Conservation (phyloP, 305 asterid species). For the Salvia sclarea region DNA sequence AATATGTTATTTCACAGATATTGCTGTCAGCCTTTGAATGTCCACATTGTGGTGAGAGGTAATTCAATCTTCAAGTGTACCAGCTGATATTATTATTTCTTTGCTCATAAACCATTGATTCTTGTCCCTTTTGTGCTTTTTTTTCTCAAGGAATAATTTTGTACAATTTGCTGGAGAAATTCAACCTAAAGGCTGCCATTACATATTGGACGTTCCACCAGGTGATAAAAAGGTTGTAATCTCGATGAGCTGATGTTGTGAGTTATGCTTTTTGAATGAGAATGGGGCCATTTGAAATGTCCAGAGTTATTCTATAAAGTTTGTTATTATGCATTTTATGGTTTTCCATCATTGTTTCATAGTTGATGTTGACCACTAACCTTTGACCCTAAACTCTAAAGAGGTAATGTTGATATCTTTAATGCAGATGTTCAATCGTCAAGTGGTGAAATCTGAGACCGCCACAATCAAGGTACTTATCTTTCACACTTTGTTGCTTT, state of each 20-base stretch:
- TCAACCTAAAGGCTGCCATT: constrained; percentile 85
- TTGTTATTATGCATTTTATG: background rate
- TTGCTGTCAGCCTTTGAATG: constrained; percentile 94
- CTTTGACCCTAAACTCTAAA: constrained; percentile 11
- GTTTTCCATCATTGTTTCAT: background rate
- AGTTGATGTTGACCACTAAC: background rate
- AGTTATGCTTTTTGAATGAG: constrained; percentile 16
- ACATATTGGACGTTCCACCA: constrained; percentile 55
- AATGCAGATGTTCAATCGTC: constrained; percentile 85
- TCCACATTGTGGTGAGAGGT: constrained; percentile 97
- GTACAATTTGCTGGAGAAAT: constrained; percentile 97
- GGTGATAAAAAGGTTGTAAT: constrained; percentile 82
- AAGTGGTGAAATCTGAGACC: constrained; percentile 90
- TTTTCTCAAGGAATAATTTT: constrained; percentile 74
- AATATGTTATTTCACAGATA: constrained; percentile 52
- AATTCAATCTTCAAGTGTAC: constrained; percentile 23
- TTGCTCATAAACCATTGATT: background rate
- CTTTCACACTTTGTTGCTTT: constrained; percentile 8
- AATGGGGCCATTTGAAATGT: background rate
- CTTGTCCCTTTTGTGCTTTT: constrained; percentile 30
- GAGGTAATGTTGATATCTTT: constrained; percentile 24
- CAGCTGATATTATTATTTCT: background rate
- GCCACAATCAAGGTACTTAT: constrained; percentile 85
- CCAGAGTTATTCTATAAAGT: background rate
- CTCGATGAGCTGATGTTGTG: constrained; percentile 12